A percentile compares a stretch with the other conserved stretches of the same genome.
Conservation (phyloP, 352 stramenopile species). For the Bremia lactucae region DNA sequence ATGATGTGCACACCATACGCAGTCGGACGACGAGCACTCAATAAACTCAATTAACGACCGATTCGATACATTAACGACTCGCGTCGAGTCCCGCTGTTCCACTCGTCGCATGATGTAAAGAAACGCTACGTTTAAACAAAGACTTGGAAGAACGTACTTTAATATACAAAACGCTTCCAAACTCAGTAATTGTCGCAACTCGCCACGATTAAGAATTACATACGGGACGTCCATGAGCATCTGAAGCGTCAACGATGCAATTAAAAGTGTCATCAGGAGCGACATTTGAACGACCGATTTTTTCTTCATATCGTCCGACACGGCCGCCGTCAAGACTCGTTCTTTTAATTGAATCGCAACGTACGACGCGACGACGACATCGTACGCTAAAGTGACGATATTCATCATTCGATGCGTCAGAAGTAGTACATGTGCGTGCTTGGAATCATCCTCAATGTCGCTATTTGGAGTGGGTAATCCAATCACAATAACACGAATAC, state of each 20-base stretch:
- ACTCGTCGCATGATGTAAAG: constrained; percentile 70
- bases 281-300: constrained; percentile 68
- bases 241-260: constrained; percentile 31
- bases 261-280: constrained; percentile 39
- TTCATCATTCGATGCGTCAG: constrained; percentile 33
- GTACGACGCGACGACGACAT: constrained; percentile 30
- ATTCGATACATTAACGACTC: constrained; percentile 38
- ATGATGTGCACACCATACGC: constrained; percentile 66
- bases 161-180: constrained; percentile 33
- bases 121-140: constrained; percentile 48
- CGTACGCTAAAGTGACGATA: constrained; percentile 30
- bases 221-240: constrained; percentile 42
- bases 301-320: constrained; percentile 65
- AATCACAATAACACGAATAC: constrained; percentile 22
- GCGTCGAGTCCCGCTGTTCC: constrained; percentile 42
- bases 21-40: constrained; percentile 52
- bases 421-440: constrained; percentile 17
- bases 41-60: constrained; percentile 58
- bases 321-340: constrained; percentile 42
- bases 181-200: constrained; percentile 21
- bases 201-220: constrained; percentile 16
- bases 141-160: constrained; percentile 41
- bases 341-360: constrained; percentile 36
- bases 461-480: constrained; percentile 10
- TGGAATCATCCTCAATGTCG: constrained; percentile 17